phyloP scores from a whole-genome alignment of 1,284 basidiomycete genomes.

The Entoloma clypeatum region DNA sequence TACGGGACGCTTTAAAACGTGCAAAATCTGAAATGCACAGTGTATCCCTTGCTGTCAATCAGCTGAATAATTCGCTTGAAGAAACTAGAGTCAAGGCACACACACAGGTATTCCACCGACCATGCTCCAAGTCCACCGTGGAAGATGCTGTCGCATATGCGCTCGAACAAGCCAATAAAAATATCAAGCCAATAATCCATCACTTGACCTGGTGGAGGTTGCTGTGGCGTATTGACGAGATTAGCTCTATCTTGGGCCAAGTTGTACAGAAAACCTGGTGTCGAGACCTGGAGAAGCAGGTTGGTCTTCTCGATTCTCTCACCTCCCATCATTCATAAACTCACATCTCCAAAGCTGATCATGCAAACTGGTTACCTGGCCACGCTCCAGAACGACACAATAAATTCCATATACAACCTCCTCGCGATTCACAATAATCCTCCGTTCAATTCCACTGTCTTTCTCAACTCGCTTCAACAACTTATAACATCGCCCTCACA shows the following conservation, averaged over 20 bases:
- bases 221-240: slow-evolving; percentile 68
- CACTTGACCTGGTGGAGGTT: slow-evolving; percentile 66
- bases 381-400: slow-evolving; percentile 48
- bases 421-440: slow-evolving; percentile 35
- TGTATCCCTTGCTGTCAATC: slow-evolving; percentile 24
- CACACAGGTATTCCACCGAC: slow-evolving; percentile 24
- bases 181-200: slow-evolving; percentile 52
- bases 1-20: slow-evolving; percentile 18
- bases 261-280: slow-evolving; percentile 61
- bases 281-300: slow-evolving; percentile 61
- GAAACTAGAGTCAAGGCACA: slow-evolving; percentile 26
- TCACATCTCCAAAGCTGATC: slow-evolving; percentile 46
- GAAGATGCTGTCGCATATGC: slow-evolving; percentile 46
- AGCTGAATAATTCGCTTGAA: slow-evolving; percentile 26
- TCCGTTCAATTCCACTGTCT: slow-evolving; percentile 58
- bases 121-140: slow-evolving; percentile 6
- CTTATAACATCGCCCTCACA: slow-evolving; percentile 47
- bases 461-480: slow-evolving; percentile 67
- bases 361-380: slow-evolving; percentile 68
- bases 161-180: slow-evolving; percentile 42
- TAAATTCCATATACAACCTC: slow-evolving; percentile 40
- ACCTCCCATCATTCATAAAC: slow-evolving; percentile 1
- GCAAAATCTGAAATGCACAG: slow-evolving; percentile 25
- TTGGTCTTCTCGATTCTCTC: slow-evolving; percentile 28
- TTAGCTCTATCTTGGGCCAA: slow-evolving; percentile 51